Evolutionary conservation across 2,329 filamentous ascomycete genomes (phyloP).

Genomic region (Colletotrichum salicis): DNA sequence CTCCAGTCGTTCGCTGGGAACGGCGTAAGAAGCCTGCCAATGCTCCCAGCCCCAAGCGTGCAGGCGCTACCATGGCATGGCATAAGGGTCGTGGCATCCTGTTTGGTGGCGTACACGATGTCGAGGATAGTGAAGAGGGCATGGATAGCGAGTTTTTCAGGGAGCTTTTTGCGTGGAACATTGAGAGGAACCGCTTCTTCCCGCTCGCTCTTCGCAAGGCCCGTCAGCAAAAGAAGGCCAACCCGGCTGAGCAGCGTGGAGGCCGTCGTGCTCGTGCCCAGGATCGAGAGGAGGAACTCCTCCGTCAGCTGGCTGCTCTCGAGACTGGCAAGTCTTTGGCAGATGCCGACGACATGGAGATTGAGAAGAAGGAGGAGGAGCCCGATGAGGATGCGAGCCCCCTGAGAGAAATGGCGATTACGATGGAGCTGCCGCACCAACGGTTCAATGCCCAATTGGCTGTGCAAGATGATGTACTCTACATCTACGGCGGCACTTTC

Average conservation of each 20-base stretch:
- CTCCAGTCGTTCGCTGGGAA: constrained; percentile 88
- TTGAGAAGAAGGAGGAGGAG: constrained; percentile 60
- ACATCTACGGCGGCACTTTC: constrained; percentile 94
- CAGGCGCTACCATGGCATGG: constrained; percentile 91
- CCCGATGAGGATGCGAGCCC: constrained; percentile 67
- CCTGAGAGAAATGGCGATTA: constrained; percentile 71
- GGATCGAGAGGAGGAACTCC: constrained; percentile 90
- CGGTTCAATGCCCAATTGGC: constrained; percentile 92
- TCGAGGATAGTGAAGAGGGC: constrained; percentile 90
- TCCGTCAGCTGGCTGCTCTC: constrained; percentile 86
- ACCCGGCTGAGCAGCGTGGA: constrained; percentile 65
- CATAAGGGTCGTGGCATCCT: constrained; percentile 93
- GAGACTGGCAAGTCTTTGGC: constrained; percentile 77
- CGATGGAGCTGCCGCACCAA: constrained; percentile 86
- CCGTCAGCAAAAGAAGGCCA: constrained; percentile 73
- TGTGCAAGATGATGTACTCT: constrained; percentile 91
- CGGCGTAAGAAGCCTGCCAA: constrained; percentile 92
- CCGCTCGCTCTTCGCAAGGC: constrained; percentile 81
- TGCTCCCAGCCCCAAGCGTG: constrained; percentile 82
- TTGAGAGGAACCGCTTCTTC: constrained; percentile 96
- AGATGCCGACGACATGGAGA: constrained; percentile 59
- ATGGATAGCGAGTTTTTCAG: constrained; percentile 99
- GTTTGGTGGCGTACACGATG: constrained; percentile 95
- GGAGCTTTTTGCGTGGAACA: constrained; percentile 89
- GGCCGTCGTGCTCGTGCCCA: constrained; percentile 79